A percentile compares a stretch with the other conserved stretches of the same genome.
Evolutionary conservation across 1,139 yeast species (phyloP).

Genomic region (Eremothecium sinecaudum): DNA sequence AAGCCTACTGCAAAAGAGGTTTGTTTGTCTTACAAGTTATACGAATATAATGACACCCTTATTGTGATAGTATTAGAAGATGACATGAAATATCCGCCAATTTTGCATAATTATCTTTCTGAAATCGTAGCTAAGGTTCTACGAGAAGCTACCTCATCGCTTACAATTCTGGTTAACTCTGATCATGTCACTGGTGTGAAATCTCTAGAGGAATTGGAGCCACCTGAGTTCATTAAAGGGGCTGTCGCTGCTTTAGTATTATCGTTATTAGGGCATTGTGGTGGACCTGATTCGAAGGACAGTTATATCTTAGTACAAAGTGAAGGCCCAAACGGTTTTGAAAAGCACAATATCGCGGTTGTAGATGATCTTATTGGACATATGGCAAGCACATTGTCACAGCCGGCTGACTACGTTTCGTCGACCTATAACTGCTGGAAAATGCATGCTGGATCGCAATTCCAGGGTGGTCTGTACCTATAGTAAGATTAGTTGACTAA

Average conservation of each 20-base stretch:
- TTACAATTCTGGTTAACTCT: slow-evolving; percentile 22
- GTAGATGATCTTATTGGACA: slow-evolving; percentile 25
- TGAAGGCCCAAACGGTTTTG: slow-evolving; percentile 32
- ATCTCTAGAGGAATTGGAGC: slow-evolving; percentile 15
- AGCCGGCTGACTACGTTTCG: slow-evolving; percentile 14
- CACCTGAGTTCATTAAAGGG: slow-evolving; percentile 30
- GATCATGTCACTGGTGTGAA: slow-evolving; percentile 22
- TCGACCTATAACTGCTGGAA: slow-evolving; percentile 27
- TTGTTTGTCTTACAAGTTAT: slow-evolving; percentile 2
- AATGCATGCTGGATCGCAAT: slow-evolving; percentile 12
- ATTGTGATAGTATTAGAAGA: slow-evolving; percentile 7
- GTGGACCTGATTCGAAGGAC: slow-evolving; percentile 1
- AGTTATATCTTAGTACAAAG: slow-evolving; percentile 25
- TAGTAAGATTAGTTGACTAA: no score
- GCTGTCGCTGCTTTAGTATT: slow-evolving; percentile 24
- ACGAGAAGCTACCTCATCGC: not conserved
- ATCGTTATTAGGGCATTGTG: slow-evolving; percentile 10
- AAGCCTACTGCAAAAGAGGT: slow-evolving; percentile 1
- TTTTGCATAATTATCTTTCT: slow-evolving; percentile 6
- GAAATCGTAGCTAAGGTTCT: slow-evolving; percentile 3
- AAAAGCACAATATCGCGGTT: slow-evolving; percentile 22
- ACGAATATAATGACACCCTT: slow-evolving; percentile 6
- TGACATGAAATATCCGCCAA: slow-evolving; percentile 8
- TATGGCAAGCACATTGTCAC: slow-evolving; percentile 5
- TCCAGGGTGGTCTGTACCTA: slow-evolving; percentile 7